phyloP scores from a whole-genome alignment of 495 filamentous ascomycete species.

The Tuber magnatum region DNA sequence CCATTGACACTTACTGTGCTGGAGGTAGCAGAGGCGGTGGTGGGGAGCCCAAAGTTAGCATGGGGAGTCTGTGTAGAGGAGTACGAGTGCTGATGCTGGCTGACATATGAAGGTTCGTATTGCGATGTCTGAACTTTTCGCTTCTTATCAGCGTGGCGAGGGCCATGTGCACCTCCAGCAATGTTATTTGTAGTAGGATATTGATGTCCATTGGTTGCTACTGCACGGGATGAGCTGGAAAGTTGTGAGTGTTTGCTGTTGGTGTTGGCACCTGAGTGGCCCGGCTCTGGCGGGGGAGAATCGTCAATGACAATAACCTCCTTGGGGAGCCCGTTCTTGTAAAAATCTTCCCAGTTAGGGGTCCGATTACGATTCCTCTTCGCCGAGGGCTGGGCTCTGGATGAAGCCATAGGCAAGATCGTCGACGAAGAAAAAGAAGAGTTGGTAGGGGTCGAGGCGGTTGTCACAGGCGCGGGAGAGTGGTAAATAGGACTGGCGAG shows the following conservation, averaged over 20 bases:
- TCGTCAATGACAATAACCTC: conserved; percentile 96
- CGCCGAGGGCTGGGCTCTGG: conserved; percentile 29
- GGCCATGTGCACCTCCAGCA: conserved; percentile 40
- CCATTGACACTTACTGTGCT: conserved; percentile 68
- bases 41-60: conserved; percentile 55
- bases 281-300: conserved; percentile 58
- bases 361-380: conserved; percentile 43
- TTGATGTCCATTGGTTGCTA: conserved; percentile 24
- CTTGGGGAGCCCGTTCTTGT: conserved; percentile 84
- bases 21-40: conserved; percentile 70
- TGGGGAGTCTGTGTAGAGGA: conserved; percentile 66
- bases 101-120: conserved; percentile 58
- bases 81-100: conserved; percentile 46
- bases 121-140: conserved; percentile 55
- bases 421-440: conserved; percentile 31
- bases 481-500: conserved; percentile 31
- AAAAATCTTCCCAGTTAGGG: conserved; percentile 83
- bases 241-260: conserved; percentile 31
- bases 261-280: conserved; percentile 19
- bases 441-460: conserved; percentile 40
- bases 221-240: conserved; percentile 29
- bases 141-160: conserved; percentile 57
- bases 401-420: conserved; percentile 36
- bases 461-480: conserved; percentile 33
- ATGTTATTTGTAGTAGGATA: conserved; percentile 23